Evolutionary conservation across 2,329 filamentous ascomycete species (phyloP).

Genomic region (Rhytidhysteron rufulum): DNA sequence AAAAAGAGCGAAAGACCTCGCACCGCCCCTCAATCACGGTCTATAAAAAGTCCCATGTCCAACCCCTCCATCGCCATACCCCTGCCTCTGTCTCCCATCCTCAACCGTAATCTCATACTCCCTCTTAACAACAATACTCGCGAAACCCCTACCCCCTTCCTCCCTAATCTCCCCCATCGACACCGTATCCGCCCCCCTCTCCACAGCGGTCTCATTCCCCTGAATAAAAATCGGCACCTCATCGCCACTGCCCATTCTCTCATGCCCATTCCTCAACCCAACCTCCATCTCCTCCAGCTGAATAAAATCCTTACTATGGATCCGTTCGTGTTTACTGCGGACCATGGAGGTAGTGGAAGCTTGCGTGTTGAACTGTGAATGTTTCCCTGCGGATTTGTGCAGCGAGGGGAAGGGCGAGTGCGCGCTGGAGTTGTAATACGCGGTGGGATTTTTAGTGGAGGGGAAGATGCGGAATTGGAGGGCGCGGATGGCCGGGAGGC

Average conservation of each 20-base stretch:
- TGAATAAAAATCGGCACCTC: neutral
- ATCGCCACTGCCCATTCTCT: neutral
- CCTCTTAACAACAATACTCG: neutral
- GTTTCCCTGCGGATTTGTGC: neutral
- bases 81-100: neutral
- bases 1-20: too few species aligned
- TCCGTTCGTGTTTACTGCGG: neutral
- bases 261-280: neutral
- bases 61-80: neutral
- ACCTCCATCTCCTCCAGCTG: neutral
- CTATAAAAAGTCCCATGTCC: neutral
- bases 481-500: slow-evolving; percentile 19
- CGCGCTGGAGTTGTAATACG: slow-evolving; percentile 5
- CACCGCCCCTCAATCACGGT: neutral
- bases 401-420: neutral
- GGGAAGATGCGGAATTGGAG: slow-evolving; percentile 16
- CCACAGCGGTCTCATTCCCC: neutral
- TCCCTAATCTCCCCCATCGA: neutral
- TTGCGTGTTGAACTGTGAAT: neutral
- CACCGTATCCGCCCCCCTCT: neutral
- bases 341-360: neutral
- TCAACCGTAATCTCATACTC: neutral
- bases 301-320: neutral
- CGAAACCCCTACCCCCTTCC: neutral
- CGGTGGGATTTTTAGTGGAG: slow-evolving; percentile 3